Evolutionary conservation across 2,329 filamentous ascomycete species (phyloP).

Genomic region (Diaporthe eres): DNA sequence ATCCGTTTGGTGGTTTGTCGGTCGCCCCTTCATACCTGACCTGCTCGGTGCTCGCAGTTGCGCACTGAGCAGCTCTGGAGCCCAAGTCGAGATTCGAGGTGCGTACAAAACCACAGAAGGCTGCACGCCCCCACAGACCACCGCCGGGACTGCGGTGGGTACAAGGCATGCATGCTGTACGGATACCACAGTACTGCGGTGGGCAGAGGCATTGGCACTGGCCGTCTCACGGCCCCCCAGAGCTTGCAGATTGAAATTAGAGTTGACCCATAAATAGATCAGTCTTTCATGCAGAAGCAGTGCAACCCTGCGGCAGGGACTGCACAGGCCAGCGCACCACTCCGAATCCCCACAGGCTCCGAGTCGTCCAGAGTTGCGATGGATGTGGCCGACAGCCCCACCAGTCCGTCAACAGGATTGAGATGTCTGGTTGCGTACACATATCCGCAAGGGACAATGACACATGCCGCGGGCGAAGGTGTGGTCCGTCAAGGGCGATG

Average conservation of each 20-base stretch:
- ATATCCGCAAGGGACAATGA: constrained; percentile 23
- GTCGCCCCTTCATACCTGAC: not conserved
- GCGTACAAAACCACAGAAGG: not conserved
- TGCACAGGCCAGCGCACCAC: constrained; percentile 35
- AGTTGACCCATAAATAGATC: constrained; percentile 41
- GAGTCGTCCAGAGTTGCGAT: constrained; percentile 20
- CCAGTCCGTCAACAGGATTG: constrained; percentile 23
- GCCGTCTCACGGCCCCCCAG: constrained; percentile 33
- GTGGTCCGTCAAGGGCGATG: not conserved
- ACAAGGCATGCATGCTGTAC: not conserved
- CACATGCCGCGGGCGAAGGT: constrained; percentile 5
- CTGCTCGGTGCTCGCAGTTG: not conserved
- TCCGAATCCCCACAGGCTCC: constrained; percentile 27
- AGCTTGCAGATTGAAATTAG: constrained; percentile 40
- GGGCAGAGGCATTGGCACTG: constrained; percentile 28
- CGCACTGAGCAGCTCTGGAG: constrained; percentile 15
- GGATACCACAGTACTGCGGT: not conserved
- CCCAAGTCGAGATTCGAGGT: constrained; percentile 12
- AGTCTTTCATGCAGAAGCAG: constrained; percentile 38
- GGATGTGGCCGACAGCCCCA: constrained; percentile 10
- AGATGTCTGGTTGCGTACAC: constrained; percentile 4
- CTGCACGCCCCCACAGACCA: constrained; percentile 24
- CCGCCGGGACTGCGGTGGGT: not conserved
- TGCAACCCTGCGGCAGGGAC: constrained; percentile 37
- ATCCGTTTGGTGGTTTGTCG: not conserved